Evolutionary conservation across 805 yeast genomes (phyloP).

Genomic region (Priceomyces medius): DNA sequence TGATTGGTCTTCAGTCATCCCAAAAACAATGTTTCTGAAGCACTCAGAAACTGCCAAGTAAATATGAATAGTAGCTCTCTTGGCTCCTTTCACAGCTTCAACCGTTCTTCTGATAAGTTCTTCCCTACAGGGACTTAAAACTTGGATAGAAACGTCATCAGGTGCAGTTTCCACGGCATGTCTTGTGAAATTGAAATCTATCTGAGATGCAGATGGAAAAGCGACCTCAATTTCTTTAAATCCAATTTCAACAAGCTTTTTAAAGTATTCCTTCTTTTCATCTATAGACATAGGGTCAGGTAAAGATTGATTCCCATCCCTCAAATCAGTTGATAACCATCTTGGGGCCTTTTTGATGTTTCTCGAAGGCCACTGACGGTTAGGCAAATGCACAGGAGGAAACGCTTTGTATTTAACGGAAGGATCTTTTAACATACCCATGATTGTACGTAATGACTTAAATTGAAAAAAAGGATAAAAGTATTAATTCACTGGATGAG

Average conservation of each 20-base stretch:
- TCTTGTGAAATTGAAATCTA: slow-evolving; percentile 78
- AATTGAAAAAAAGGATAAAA: not conserved
- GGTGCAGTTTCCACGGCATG: slow-evolving; percentile 74
- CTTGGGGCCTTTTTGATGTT: slow-evolving; percentile 64
- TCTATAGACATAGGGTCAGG: slow-evolving; percentile 85
- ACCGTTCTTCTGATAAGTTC: slow-evolving; percentile 69
- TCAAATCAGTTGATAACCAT: slow-evolving; percentile 79
- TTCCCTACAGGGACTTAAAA: slow-evolving; percentile 73
- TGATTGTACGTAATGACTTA: slow-evolving; percentile 7
- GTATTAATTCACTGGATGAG: not conserved
- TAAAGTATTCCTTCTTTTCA: slow-evolving; percentile 72
- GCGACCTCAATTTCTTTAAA: slow-evolving; percentile 84
- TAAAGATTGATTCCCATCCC: slow-evolving; percentile 83
- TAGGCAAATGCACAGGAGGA: slow-evolving; percentile 52
- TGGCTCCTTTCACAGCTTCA: slow-evolving; percentile 72
- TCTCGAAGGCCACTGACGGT: slow-evolving; percentile 70
- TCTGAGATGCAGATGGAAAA: slow-evolving; percentile 77
- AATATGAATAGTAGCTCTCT: slow-evolving; percentile 71
- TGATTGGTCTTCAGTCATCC: slow-evolving; percentile 58
- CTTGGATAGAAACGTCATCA: slow-evolving; percentile 74
- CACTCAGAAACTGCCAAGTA: slow-evolving; percentile 76
- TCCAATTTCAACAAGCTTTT: slow-evolving; percentile 67
- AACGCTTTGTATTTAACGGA: slow-evolving; percentile 61
- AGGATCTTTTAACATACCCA: slow-evolving; percentile 55
- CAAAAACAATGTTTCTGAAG: slow-evolving; percentile 71